Conservation (phyloP, 2,329 filamentous ascomycete species). For the Claviceps pazoutovae region DNA sequence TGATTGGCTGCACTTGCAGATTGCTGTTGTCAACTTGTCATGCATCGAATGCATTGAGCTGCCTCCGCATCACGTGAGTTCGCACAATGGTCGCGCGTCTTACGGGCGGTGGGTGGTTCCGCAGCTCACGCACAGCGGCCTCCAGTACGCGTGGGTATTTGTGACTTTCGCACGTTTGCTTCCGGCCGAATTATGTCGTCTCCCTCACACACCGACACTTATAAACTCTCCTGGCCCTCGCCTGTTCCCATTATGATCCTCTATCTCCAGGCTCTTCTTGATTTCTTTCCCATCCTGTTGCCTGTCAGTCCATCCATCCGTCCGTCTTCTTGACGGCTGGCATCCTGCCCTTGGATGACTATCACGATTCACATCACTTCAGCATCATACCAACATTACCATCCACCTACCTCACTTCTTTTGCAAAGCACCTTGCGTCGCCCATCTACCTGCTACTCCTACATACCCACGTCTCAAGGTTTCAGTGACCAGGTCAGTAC, state of each 20-base stretch:
- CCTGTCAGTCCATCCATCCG: too few species aligned
- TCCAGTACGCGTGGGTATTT: slow-evolving; percentile 11
- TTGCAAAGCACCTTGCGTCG: background rate
- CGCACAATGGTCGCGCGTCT: slow-evolving; percentile 21
- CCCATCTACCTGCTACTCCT: background rate
- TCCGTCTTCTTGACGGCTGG: too few species aligned
- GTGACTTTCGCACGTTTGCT: slow-evolving; percentile 2
- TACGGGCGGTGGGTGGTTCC: too few species aligned
- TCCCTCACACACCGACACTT: background rate
- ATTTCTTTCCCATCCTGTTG: too few species aligned
- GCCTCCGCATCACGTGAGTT: slow-evolving; percentile 24
- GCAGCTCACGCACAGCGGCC: too few species aligned
- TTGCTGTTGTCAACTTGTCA: slow-evolving; percentile 5
- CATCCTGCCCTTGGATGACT: background rate
- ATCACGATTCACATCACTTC: background rate
- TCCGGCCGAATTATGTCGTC: background rate
- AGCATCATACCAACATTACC: too few species aligned
- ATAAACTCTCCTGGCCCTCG: background rate
- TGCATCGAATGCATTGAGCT: slow-evolving; percentile 8
- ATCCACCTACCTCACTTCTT: background rate
- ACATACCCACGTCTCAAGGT: too few species aligned
- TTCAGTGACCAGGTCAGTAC: too few species aligned
- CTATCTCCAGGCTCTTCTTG: too few species aligned
- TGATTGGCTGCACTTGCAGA: background rate
- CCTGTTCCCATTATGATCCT: too few species aligned